phyloP scores from a whole-genome alignment of 345 rosid species.

The Murraya koenigii region DNA sequence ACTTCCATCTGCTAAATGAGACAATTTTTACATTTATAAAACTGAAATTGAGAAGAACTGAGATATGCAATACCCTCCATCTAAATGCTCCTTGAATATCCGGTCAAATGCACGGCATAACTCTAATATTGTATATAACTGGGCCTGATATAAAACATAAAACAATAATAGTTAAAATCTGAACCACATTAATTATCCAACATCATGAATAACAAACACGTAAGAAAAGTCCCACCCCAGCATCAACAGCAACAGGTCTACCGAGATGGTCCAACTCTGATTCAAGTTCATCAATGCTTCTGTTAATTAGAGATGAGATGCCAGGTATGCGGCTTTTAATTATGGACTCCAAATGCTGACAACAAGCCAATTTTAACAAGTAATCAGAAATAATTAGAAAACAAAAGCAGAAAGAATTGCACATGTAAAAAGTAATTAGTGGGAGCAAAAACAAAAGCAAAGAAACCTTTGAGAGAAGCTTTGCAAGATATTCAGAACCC shows the following conservation, averaged over 20 bases:
- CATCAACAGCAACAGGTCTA: slow-evolving; percentile 62
- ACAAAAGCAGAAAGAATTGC: neutral
- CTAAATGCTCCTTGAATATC: slow-evolving; percentile 71
- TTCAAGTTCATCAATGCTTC: slow-evolving; percentile 71
- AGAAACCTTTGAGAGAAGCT: slow-evolving; percentile 63
- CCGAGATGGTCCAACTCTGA: slow-evolving; percentile 70
- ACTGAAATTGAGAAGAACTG: neutral
- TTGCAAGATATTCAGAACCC: slow-evolving; percentile 83
- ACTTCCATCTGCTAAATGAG: neutral
- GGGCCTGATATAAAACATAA: slow-evolving; percentile 41
- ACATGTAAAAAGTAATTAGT: neutral
- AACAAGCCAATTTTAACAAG: slow-evolving; percentile 7
- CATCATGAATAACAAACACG: neutral
- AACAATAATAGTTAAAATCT: neutral
- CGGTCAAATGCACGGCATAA: slow-evolving; percentile 71
- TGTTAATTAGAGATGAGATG: slow-evolving; percentile 57
- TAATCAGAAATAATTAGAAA: neutral
- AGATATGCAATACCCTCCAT: slow-evolving; percentile 57
- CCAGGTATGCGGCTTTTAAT: slow-evolving; percentile 66
- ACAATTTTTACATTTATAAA: neutral
- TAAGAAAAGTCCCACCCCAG: slow-evolving; percentile 44
- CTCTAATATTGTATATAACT: slow-evolving; percentile 64
- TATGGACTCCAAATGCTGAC: slow-evolving; percentile 66
- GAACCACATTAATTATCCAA: slow-evolving; percentile 4
- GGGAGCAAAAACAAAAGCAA: neutral